Evolutionary conservation across 2,329 filamentous ascomycete species (phyloP), one percentile per base, ranked within the genome.

Genomic region (Colletotrichum cereale): DNA sequence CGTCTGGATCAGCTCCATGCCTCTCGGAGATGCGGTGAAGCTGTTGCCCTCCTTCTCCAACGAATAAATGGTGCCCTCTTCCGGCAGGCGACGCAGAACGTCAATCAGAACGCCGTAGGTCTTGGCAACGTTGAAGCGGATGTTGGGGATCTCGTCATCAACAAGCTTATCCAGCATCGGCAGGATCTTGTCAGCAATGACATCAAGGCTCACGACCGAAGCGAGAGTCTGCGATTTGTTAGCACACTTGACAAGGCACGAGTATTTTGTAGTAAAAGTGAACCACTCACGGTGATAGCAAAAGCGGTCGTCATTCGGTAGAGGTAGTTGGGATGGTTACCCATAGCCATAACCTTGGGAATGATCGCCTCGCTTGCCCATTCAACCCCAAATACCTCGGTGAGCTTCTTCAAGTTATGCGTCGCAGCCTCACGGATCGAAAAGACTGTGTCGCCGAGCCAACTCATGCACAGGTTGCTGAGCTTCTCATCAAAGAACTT

Each of bases 221-320:
- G 96, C 93, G 74, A 99, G 91, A 31, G 96, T 99, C 96, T 99
- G 76, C 52, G 71, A 48, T 26, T 40, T 26, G 75, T 73, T 75
- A 84, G 77, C 80, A 66, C 14, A n/a, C 31, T 44, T n/a, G 29
- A n/a, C 34, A 16, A 29, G 7, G n/a, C 48, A 74, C 70, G 75
- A 67, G 68, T 21, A 2, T 6, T 57, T 6, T 29, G n/a, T 50
- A 73, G 36, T n/a, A 47, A 12, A 36, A n/a, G 48, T 42, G 53
- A 58, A 36, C 11, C 6, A 89, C 93, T 87, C 88, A 99, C 96
- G 77, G 95, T 96, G 76, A 99, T 97, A 73, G 96, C 96, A 82
- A 99, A 99, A 85, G 96, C 98, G n/a, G 96, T 99, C 12, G 96
- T 99, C 96, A 99, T 99, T 81, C 96, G 90, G 88, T 99, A 99